Evolutionary conservation across 2,329 filamentous ascomycete species (phyloP), one percentile per base, ranked within the genome.

Genomic region (Aspergillus persii): DNA sequence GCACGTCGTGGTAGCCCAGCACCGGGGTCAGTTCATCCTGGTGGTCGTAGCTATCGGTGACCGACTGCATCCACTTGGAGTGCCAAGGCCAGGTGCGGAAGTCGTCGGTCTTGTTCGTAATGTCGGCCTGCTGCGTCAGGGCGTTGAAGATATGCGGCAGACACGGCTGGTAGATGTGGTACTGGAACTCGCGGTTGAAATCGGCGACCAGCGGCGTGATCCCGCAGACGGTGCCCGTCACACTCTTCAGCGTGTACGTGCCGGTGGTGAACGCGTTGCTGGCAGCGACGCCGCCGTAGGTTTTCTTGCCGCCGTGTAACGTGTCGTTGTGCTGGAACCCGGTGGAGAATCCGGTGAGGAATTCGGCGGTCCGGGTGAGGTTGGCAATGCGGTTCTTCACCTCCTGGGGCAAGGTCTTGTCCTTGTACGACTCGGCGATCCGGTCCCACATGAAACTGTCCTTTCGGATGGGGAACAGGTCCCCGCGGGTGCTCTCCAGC

Each of bases 141-240:
- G 65, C 66, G 8, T 67, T 60, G 30, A 73, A 63, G 5, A 74
- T 63, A 8, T 74, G 79, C 0, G 79, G 74, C 52, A 81, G 58
- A 49, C 79, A 81, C 0, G 79, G 79, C 47, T 80, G 77, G 59
- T 80, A 80, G 26, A 80, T 67, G 53, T 79, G 74, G 27, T 79
- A 70, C 3, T 70, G 63, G 53, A 73, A 75, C 58, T 81, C 79
- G 18, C 72, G 68, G 36, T 80, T 80, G 57, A 78, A 78, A 41
- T 80, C 78, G 2, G 71, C 74, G 2, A 79, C 69, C 9, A 81
- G 61, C 0, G 79, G 78, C 0, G 69, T 70, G n/a, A 79, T 63
- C 4, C 79, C 79, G 49, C 79, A 81, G 7, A 80, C 57, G 8
- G 76, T 77, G 4, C 73, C 78, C 0, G 72, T 69, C 12, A 80